A percentile compares a stretch with the other conserved stretches of the same genome.
phyloP scores from a whole-genome alignment of 1,284 basidiomycete genomes.

The Earliella scabrosa region DNA sequence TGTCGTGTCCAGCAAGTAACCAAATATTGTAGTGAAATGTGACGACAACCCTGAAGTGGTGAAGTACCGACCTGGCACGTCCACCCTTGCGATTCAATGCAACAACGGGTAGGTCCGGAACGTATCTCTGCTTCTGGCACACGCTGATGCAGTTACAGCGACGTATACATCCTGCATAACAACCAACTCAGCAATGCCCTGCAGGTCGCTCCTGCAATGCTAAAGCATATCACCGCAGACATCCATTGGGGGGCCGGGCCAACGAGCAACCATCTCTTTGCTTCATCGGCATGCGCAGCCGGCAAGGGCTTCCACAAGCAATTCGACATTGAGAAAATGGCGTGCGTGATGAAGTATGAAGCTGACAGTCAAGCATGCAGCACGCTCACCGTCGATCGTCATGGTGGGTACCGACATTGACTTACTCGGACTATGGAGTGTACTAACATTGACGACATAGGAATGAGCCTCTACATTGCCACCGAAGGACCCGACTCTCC shows the following conservation, averaged over 20 bases:
- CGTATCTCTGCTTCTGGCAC: neutral
- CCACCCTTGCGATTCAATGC: slow-evolving; percentile 24
- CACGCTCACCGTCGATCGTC: slow-evolving; percentile 40
- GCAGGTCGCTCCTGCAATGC: slow-evolving; percentile 1
- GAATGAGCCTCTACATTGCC: slow-evolving; percentile 37
- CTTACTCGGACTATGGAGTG: neutral
- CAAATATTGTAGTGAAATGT: slow-evolving; percentile 12
- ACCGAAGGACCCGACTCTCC: slow-evolving; percentile 41
- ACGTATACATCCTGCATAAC: slow-evolving; percentile 15
- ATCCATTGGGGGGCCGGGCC: slow-evolving; percentile 57
- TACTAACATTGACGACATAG: slow-evolving; percentile 1
- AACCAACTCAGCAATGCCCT: neutral
- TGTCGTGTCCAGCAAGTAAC: too few species aligned
- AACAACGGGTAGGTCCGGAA: slow-evolving; percentile 23
- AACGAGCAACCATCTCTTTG: slow-evolving; percentile 51
- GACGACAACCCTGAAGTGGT: slow-evolving; percentile 24
- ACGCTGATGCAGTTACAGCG: neutral
- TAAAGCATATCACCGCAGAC: slow-evolving; percentile 26
- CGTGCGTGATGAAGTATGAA: slow-evolving; percentile 42
- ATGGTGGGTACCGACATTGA: slow-evolving; percentile 6
- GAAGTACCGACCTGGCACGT: slow-evolving; percentile 23
- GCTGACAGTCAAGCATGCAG: slow-evolving; percentile 35
- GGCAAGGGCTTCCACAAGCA: slow-evolving; percentile 52
- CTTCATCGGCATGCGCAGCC: slow-evolving; percentile 57
- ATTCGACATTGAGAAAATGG: slow-evolving; percentile 45